These are phyloP conservation scores for Candida argentea DNA, from an alignment of 805 yeast genomes.

Conservation along the genomic window DNA sequence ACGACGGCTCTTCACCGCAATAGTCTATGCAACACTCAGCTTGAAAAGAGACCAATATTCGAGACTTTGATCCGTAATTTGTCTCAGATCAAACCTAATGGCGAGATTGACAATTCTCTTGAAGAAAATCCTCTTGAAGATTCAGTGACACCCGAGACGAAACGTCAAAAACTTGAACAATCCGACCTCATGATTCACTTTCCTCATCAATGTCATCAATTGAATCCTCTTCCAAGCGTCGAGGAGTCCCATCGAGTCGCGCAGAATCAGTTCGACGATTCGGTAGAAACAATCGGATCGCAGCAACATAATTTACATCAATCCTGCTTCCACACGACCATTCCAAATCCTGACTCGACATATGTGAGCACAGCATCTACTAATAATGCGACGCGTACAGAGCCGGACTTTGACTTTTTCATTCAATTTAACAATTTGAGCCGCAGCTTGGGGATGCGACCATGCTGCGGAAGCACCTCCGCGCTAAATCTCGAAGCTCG, in stretches of 20 bases:
- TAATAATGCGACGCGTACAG: slow-evolving; percentile 6
- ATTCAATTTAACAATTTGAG: slow-evolving; percentile 24
- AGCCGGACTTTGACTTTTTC: slow-evolving; percentile 28
- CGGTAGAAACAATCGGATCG: not conserved
- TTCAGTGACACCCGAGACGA: no score
- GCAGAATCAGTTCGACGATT: slow-evolving; percentile 1
- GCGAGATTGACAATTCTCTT: no score
- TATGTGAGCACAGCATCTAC: slow-evolving; percentile 1
- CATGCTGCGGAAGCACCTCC: no score
- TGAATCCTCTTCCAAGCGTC: no score
- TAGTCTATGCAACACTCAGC: slow-evolving; percentile 20
- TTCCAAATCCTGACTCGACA: slow-evolving; percentile 14
- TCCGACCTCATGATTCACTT: slow-evolving; percentile 25
- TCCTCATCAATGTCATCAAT: slow-evolving; percentile 31
- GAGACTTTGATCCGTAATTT: slow-evolving; percentile 29
- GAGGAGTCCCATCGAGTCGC: slow-evolving; percentile 1
- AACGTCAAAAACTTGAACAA: no score
- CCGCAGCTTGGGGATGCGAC: slow-evolving; percentile 8
- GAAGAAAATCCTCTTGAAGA: no score
- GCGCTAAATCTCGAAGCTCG: no score
- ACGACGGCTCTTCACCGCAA: no score
- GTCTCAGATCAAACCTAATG: slow-evolving; percentile 19
- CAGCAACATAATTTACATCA: slow-evolving; percentile 18
- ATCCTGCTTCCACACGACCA: slow-evolving; percentile 37
- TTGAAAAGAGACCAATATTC: slow-evolving; percentile 23